A percentile compares a stretch with the other conserved stretches of the same genome.
These are phyloP conservation scores for Acacia pycnantha DNA, from an alignment of 331 rosid species.

Conservation along the genomic window DNA sequence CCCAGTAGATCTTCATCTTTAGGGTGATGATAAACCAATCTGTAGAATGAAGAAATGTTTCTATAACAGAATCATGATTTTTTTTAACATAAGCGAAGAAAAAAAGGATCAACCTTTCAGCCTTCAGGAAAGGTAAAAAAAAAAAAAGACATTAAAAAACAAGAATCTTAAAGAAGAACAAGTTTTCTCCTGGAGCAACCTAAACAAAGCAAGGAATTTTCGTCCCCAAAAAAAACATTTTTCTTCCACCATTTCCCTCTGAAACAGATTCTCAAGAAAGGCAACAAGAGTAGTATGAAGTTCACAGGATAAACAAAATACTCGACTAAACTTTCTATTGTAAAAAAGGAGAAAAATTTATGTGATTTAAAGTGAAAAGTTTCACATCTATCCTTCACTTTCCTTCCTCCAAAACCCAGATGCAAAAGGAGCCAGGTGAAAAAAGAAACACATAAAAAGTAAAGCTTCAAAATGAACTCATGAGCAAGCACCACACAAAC, in stretches of 20 bases:
- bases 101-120: neutral
- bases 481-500: neutral
- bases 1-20: constrained; percentile 12
- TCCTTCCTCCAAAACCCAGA: neutral
- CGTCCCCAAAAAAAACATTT: neutral
- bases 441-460: neutral
- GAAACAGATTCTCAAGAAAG: neutral
- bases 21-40: neutral
- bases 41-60: neutral
- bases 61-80: neutral
- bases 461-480: neutral
- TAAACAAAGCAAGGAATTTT: neutral
- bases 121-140: neutral
- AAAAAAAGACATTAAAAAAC: neutral
- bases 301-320: neutral
- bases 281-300: neutral
- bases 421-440: neutral
- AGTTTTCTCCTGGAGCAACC: neutral
- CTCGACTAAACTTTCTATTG: neutral
- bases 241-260: neutral
- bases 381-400: neutral
- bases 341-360: neutral
- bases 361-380: neutral
- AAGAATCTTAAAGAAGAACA: neutral
- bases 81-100: neutral